Evolutionary conservation across 306 rosid genomes (phyloP), one percentile per base, ranked within the genome.

Genomic region (Malus sylvestris): DNA sequence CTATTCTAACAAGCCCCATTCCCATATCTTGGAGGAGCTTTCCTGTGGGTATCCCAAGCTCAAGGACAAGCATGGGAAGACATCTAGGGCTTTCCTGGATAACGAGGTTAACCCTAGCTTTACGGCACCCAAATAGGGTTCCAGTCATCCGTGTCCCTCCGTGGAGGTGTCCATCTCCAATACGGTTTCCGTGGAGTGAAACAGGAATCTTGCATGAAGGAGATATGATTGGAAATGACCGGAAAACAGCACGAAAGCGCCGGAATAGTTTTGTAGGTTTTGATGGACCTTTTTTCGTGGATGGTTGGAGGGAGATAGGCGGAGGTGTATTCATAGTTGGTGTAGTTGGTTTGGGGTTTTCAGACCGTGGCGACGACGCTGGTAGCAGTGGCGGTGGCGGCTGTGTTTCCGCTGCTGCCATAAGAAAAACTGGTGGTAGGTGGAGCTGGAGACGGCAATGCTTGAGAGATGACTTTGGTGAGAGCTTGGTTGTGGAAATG

Each of bases 21-120:
- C 92, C 93, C 91, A 92, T 88, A 55, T 92, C 97, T 14, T 90
- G 98, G 3, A 95, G 84, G 0, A 92, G 78, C 65, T 86, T 92
- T 6, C 92, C 88, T 0, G 97, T 90, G 0, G 89, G 91, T 19
- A 95, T 88, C 0, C 90, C 89, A 0, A 95, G 78, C 76, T 95
- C 98, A 40, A 95, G 78, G 25, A 92, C 78, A 1, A 95, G 89
- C 10, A 86, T 69, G 0, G 97, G 98, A 0, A 87, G 80, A 6
- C 88, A 84, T 7, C 75, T 88, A 0, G 97, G 82, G 73, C 55
- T 88, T 81, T 92, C 97, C 70, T 92, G 97, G 63, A 92, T 88
- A 0, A 86, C 97, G 15, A 95, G 88, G 69, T 88, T 92, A 0
- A 90, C 77, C 57, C 99, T 79, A 1, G 92, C 81, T 40, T 88